A percentile compares a stretch with the other conserved stretches of the same genome.
Evolutionary conservation across 1,139 yeast genomes (phyloP).

Genomic region (Geotrichum citri-aurantii): DNA sequence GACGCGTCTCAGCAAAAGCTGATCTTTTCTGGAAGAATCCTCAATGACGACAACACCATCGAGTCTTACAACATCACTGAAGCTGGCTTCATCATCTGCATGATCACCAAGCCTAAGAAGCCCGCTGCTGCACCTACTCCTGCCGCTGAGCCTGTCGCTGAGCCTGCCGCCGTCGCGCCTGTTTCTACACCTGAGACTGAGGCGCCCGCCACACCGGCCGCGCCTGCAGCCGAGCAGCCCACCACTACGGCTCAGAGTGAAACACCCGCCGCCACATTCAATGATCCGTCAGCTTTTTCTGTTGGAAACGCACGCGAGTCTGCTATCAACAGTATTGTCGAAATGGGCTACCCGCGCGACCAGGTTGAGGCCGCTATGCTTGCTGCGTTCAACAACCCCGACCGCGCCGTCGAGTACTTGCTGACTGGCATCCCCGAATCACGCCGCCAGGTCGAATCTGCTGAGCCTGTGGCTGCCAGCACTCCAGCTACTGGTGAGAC

Average conservation of each 20-base stretch:
- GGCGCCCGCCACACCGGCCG: constrained; percentile 25
- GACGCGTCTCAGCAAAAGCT: constrained; percentile 76
- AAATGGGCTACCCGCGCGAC: constrained; percentile 89
- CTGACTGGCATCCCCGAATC: constrained; percentile 84
- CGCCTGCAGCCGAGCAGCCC: constrained; percentile 31
- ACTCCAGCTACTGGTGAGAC: constrained; percentile 23
- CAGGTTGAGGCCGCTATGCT: constrained; percentile 87
- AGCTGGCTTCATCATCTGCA: constrained; percentile 86
- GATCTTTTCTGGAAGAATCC: constrained; percentile 87
- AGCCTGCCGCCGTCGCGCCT: constrained; percentile 28
- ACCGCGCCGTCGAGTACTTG: constrained; percentile 93
- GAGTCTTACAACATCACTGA: constrained; percentile 68
- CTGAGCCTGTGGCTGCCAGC: constrained; percentile 29
- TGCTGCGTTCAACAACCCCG: constrained; percentile 96
- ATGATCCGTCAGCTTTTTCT: constrained; percentile 41
- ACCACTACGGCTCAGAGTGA: constrained; percentile 27
- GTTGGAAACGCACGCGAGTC: constrained; percentile 62
- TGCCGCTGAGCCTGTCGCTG: constrained; percentile 26
- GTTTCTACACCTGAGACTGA: constrained; percentile 27
- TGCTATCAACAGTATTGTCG: constrained; percentile 76
- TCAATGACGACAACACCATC: constrained; percentile 75
- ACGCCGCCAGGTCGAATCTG: constrained; percentile 32
- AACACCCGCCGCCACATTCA: constrained; percentile 21
- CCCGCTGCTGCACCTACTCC: constrained; percentile 28
- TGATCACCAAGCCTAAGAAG: constrained; percentile 55